These are phyloP conservation scores for Amphirosellinia nigrospora DNA, from an alignment of 495 filamentous ascomycete species.

Conservation along the genomic window DNA sequence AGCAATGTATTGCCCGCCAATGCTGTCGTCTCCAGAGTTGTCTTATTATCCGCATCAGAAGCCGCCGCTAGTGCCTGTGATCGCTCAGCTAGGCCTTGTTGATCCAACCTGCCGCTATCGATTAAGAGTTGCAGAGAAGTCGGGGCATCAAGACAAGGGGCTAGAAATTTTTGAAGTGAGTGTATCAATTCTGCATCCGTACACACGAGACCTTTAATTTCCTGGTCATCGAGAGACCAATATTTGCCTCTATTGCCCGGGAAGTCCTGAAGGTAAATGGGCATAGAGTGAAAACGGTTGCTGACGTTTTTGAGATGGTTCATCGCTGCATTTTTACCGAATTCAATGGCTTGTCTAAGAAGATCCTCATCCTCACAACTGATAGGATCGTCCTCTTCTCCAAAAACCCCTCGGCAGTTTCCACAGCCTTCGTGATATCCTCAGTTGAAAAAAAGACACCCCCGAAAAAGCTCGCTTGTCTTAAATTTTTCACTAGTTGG, in stretches of 20 bases:
- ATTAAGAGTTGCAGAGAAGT: slow-evolving; percentile 44
- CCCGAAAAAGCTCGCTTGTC: slow-evolving; percentile 91
- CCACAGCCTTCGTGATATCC: slow-evolving; percentile 66
- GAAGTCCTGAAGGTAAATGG: slow-evolving; percentile 70
- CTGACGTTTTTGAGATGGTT: slow-evolving; percentile 70
- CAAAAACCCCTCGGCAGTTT: slow-evolving; percentile 70
- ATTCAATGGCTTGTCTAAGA: slow-evolving; percentile 65
- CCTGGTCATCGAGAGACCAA: slow-evolving; percentile 67
- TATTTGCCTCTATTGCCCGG: slow-evolving; percentile 57
- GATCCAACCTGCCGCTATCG: slow-evolving; percentile 43
- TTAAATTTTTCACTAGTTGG: slow-evolving; percentile 75
- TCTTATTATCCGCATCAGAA: slow-evolving; percentile 21
- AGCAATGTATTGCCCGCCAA: slow-evolving; percentile 50
- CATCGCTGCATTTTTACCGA: slow-evolving; percentile 62
- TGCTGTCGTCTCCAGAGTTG: slow-evolving; percentile 14
- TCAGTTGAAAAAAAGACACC: slow-evolving; percentile 69
- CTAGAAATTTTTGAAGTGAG: slow-evolving; percentile 47
- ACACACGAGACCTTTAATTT: slow-evolving; percentile 42
- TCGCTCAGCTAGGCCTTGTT: slow-evolving; percentile 43
- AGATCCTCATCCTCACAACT: slow-evolving; percentile 62
- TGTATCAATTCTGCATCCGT: slow-evolving; percentile 48
- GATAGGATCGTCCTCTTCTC: slow-evolving; percentile 56
- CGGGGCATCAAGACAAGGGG: slow-evolving; percentile 46
- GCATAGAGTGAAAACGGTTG: slow-evolving; percentile 75
- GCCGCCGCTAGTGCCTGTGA: slow-evolving; percentile 33